A percentile compares a stretch with the other conserved stretches of the same genome.
These are phyloP conservation scores for Bipolaris bicolor DNA, from an alignment of 2,329 filamentous ascomycete species.

Conservation along the genomic window DNA sequence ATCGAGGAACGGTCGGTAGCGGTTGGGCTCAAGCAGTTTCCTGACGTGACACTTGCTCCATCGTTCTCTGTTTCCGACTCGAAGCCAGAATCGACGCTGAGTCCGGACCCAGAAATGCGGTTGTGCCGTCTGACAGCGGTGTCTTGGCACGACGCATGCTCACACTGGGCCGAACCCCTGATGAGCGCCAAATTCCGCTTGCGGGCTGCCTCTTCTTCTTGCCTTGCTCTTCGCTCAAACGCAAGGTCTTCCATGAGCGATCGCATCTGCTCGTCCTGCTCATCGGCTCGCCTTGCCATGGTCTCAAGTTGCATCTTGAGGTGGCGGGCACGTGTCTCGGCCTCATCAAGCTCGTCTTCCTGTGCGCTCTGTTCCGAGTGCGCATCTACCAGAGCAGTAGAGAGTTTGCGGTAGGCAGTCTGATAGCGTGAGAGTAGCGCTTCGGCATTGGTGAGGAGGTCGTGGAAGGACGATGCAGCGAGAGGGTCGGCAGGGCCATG, in stretches of 20 bases:
- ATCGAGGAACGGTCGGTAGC: conserved; percentile 44
- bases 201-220: conserved; percentile 45
- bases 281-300: conserved; percentile 61
- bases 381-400: conserved; percentile 54
- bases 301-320: conserved; percentile 67
- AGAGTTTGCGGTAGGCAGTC: conserved; percentile 58
- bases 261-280: conserved; percentile 63
- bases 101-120: conserved; percentile 43
- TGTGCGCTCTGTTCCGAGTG: conserved; percentile 63
- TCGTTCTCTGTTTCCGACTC: conserved; percentile 64
- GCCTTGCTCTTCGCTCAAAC: conserved; percentile 41
- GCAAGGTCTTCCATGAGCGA: conserved; percentile 43
- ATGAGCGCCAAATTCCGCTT: conserved; percentile 42
- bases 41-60: conserved; percentile 49
- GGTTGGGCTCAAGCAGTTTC: conserved; percentile 48
- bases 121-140: conserved; percentile 34
- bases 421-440: conserved; percentile 62
- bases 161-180: conserved; percentile 24
- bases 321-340: conserved; percentile 62
- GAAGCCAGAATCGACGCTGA: conserved; percentile 63
- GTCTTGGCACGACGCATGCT: conserved; percentile 25
- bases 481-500: conserved; percentile 56
- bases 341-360: conserved; percentile 66
- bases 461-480: conserved; percentile 61
- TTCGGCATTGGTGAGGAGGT: conserved; percentile 63